Base-by-base conservation (phyloP, 2,329 filamentous ascomycete genomes). In the Pseudopithomyces maydicus region DNA sequence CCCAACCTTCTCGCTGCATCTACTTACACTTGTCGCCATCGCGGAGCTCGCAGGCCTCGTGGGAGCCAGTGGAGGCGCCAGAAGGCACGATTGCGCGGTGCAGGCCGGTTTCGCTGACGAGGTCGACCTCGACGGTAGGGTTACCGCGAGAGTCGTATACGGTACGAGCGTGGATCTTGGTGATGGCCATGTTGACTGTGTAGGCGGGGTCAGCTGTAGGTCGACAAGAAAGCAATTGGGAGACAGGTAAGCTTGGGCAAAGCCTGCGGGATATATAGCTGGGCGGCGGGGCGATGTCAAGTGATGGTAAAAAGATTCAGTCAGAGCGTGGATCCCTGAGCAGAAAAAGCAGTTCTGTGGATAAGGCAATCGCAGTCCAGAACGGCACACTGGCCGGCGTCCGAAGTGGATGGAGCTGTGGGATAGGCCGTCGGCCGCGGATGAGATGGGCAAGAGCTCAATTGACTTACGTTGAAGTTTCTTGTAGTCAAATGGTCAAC, bases 81-180 rank as follows among this genome's bases (percentile, higher is more conserved):
- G 93, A 97, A 74, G 94, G 94, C 64, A 98, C 94, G 78, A 97
- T 97, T 78, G 94, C 93, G 77, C 94, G 92, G 88, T 97, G 93
- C 64, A 98, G 89, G 76, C 94, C 94, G 73, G 90, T 96, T 84
- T 96, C 92, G 72, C 93, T 97, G 82, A 96, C 90, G 72, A 97
- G 88, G 79, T 97, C 94, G 74, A 98, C 94, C 86, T 98, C 94
- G 76, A 97, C 94, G 78, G 95, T 99, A 75, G 95, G 95, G 89
- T 99, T 99, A 79, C 87, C 87, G 70, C 95, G 94, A 80, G 95
- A 98, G 87, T 99, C 95, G 88, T 83, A 99, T 84, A 99, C 92
- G 76, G 90, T 93, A 78, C 95, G 81, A 64, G 80, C 80, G 78
- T 83, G 80, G 73, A 83, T 82, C 77, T 82, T 82, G 68, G 77